Evolutionary conservation across 2,329 filamentous ascomycete species (phyloP), one percentile per base, ranked within the genome.

Genomic region (Sclerotinia sclerotiorum): DNA sequence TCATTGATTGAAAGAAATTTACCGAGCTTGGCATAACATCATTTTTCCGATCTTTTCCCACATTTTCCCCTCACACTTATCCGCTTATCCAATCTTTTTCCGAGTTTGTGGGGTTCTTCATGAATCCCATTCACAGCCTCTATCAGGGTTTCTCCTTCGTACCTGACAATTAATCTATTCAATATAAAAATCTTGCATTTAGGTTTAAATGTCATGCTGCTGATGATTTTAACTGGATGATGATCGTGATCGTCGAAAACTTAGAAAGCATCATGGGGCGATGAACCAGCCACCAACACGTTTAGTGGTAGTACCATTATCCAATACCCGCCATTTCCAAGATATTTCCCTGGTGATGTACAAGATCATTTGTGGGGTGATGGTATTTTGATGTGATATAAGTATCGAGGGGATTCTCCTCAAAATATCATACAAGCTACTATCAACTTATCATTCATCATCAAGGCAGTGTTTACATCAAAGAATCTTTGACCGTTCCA

Each of bases 21-120:
- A 55, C 24, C 39, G 35, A 65, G 13, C 62, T 65, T 65, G 62
- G 62, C 62, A 64, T 55, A 56, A 11, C 62, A 65, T 65, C 62
- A 65, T 56, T 32, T n/a, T 65, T 11, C 29, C 49, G 35, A 64
- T 64, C 61, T 64, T 54, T 54, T 51, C 17, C 27, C 21, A 29
- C 27, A 60, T 13, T 52, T 64, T 42, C 27, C 61, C 48, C 39
- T 64, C 13, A n/a, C n/a, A 19, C 48, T 15, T 48, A 48, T n/a
- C 29, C 42, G 17, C 48, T 15, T 48, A 48, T n/a, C 29, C 42
- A n/a, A 27, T 19, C n/a, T 39, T 62, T 42, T 51, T 21, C 60
- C 60, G n/a, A 32, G 24, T 62, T 39, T 39, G 60, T 51, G 60
- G 46, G n/a, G 29, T 39, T 39, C 6, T 56, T 42, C 17, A 32